Evolutionary conservation across 441 rosid genomes (phyloP).

Genomic region (Populus hybrid): DNA sequence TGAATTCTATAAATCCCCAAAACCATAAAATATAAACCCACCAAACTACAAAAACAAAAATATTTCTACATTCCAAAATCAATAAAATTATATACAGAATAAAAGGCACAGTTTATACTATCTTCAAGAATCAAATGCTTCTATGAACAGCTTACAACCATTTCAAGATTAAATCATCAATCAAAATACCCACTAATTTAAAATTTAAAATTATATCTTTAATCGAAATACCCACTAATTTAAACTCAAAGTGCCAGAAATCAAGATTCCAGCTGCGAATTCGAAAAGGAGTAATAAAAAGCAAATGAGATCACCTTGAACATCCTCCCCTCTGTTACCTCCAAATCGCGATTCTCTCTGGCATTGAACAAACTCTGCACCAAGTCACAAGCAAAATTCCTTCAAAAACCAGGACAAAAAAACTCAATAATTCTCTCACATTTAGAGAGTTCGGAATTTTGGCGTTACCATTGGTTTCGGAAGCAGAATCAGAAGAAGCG

Average conservation of each 20-base stretch:
- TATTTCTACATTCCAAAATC: background rate
- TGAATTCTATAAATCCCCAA: background rate
- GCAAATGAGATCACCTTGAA: slow-evolving; percentile 37
- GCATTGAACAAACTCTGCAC: slow-evolving; percentile 29
- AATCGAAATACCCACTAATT: background rate
- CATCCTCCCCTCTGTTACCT: slow-evolving; percentile 29
- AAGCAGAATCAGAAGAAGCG: slow-evolving; percentile 26
- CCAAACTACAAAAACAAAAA: background rate
- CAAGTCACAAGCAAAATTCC: background rate
- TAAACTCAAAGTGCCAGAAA: background rate
- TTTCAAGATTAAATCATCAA: background rate
- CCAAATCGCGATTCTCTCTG: slow-evolving; percentile 13
- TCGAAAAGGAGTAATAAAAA: background rate
- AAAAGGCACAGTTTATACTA: background rate
- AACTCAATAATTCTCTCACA: background rate
- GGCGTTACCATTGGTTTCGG: slow-evolving; percentile 35
- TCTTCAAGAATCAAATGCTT: background rate
- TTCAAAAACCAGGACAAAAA: background rate
- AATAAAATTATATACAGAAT: background rate
- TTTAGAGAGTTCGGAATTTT: background rate
- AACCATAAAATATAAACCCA: background rate
- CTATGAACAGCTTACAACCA: background rate
- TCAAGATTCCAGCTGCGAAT: background rate
- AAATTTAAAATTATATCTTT: background rate
- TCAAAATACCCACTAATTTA: no score